Conservation (phyloP, 805 yeast genomes). For the Hermanozyma aechmeae region DNA sequence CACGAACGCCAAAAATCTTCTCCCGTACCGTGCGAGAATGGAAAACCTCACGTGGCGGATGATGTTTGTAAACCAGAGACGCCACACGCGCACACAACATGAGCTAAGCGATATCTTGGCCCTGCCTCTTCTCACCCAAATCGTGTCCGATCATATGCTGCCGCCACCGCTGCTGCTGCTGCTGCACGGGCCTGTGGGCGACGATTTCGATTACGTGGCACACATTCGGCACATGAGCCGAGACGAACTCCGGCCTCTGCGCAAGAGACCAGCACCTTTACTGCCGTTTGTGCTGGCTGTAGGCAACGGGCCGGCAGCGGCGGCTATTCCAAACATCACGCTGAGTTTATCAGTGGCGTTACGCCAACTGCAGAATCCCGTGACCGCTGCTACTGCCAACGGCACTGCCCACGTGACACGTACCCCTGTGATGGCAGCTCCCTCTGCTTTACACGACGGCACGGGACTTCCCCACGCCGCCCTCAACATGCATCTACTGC, state of each 20-base stretch:
- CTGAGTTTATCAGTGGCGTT: too few species aligned
- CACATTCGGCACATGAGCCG: not conserved
- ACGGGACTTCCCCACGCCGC: too few species aligned
- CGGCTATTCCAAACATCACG: too few species aligned
- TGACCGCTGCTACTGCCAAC: too few species aligned
- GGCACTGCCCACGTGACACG: too few species aligned
- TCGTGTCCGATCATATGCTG: slow-evolving; percentile 2
- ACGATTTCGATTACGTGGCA: not conserved
- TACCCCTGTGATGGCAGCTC: too few species aligned
- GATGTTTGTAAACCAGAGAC: slow-evolving; percentile 43
- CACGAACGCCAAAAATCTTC: slow-evolving; percentile 58
- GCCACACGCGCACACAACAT: slow-evolving; percentile 1
- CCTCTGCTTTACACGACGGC: too few species aligned
- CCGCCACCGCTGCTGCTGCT: slow-evolving; percentile 1
- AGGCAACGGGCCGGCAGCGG: too few species aligned
- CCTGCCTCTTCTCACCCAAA: slow-evolving; percentile 3
- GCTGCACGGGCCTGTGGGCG: not conserved
- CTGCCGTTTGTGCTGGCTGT: slow-evolving; percentile 8
- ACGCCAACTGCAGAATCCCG: too few species aligned
- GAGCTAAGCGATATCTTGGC: slow-evolving; percentile 5
- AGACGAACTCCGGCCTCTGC: not conserved
- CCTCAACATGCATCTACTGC: too few species aligned
- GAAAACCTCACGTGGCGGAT: slow-evolving; percentile 84
- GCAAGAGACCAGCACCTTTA: slow-evolving; percentile 11
- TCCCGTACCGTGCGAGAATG: slow-evolving; percentile 71